Percentiles rank a stretch among this genome's conserved stretches.
These are phyloP conservation scores for Amanita pallidorosea DNA, from an alignment of 768 basidiomycete species.

Conservation along the genomic window DNA sequence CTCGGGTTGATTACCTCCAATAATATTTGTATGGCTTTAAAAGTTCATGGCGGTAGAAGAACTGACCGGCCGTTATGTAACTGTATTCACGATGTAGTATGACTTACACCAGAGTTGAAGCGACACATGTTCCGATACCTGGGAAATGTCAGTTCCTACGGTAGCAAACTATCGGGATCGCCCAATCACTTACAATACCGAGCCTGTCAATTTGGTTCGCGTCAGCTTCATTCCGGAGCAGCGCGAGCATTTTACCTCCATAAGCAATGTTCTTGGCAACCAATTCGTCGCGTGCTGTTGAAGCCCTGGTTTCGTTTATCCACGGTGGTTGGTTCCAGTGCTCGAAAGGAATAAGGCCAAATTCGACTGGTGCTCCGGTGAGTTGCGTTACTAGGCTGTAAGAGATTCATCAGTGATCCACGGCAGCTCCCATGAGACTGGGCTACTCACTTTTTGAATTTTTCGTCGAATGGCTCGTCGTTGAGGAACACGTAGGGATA, in stretches of 20 bases:
- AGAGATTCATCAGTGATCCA: neutral
- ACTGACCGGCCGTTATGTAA: constrained; percentile 27
- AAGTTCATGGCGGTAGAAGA: constrained; percentile 81
- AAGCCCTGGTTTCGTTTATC: constrained; percentile 69
- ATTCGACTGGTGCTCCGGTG: constrained; percentile 54
- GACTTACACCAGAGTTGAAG: constrained; percentile 80
- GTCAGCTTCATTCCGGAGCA: neutral
- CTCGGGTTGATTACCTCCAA: constrained; percentile 42
- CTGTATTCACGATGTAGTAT: neutral
- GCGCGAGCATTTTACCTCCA: constrained; percentile 34
- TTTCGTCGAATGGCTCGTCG: constrained; percentile 61
- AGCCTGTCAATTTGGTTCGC: no score
- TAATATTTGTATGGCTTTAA: constrained; percentile 80
- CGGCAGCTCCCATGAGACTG: neutral
- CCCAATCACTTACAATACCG: constrained; percentile 51
- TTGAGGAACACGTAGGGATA: constrained; percentile 89
- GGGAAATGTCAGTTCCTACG: neutral
- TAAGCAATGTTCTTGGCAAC: constrained; percentile 54
- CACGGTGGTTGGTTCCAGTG: constrained; percentile 77
- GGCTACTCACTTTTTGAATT: constrained; percentile 53
- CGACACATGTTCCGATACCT: constrained; percentile 96
- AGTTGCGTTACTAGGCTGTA: constrained; percentile 41
- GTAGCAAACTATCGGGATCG: neutral
- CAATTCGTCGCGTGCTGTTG: constrained; percentile 58
- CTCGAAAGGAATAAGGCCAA: constrained; percentile 64